These are phyloP conservation scores for Lachnellula suecica DNA, from an alignment of 2,329 filamentous ascomycete genomes.

Conservation along the genomic window DNA sequence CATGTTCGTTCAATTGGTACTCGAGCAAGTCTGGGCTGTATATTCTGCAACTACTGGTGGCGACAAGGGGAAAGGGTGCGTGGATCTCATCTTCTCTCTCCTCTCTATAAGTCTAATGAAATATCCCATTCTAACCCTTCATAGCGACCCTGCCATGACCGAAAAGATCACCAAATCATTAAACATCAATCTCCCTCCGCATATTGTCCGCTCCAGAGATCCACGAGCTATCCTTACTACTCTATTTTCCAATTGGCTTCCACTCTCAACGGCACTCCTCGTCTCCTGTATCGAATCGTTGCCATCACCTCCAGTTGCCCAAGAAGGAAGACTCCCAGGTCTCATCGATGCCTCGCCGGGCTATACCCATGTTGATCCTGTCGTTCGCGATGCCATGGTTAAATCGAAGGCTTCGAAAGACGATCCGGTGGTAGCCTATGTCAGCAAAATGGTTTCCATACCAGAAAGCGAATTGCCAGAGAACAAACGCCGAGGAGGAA, in stretches of 20 bases:
- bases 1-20: slow-evolving; percentile 94
- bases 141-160: slow-evolving; percentile 71
- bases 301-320: slow-evolving; percentile 78
- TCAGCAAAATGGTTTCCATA: slow-evolving; percentile 97
- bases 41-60: slow-evolving; percentile 88
- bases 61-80: slow-evolving; percentile 76
- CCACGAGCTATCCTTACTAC: slow-evolving; percentile 80
- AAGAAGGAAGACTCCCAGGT: slow-evolving; percentile 75
- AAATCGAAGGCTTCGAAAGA: slow-evolving; percentile 69
- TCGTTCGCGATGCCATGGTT: slow-evolving; percentile 77
- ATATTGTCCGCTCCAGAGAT: slow-evolving; percentile 81
- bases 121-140: slow-evolving; percentile 29
- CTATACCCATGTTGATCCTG: slow-evolving; percentile 64
- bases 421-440: slow-evolving; percentile 86
- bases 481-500: slow-evolving; percentile 71
- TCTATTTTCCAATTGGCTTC: slow-evolving; percentile 87
- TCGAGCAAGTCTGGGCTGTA: slow-evolving; percentile 94
- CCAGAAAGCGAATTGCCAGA: slow-evolving; percentile 89
- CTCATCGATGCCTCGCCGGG: slow-evolving; percentile 81
- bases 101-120: slow-evolving; percentile 25
- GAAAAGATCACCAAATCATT: slow-evolving; percentile 96
- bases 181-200: slow-evolving; percentile 78
- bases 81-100: slow-evolving; percentile 37
- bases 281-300: slow-evolving; percentile 94
- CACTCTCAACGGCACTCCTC: slow-evolving; percentile 85